Evolutionary conservation across 768 basidiomycete genomes (phyloP), one percentile per base, ranked within the genome.

Genomic region (Strobilomyces confusus): DNA sequence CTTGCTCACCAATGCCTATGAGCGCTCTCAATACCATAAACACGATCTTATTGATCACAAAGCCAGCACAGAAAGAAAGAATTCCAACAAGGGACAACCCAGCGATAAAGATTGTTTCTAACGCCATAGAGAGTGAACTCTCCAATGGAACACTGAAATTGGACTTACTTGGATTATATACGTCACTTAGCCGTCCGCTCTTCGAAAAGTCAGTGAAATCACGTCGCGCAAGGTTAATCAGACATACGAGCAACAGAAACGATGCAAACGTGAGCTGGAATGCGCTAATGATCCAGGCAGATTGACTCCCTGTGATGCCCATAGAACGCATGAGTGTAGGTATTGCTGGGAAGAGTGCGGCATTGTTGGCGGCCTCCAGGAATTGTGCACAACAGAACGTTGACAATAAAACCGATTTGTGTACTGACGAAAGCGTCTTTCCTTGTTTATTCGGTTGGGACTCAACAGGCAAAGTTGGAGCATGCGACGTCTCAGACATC

Each of bases 1-100:
- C 19, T 37, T 36, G n/a, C 65, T 49, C 42, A 75, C 79, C 72
- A 33, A 76, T 70, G 19, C 83, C 82, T 57, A 70, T 76, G 9
- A 84, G 45, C 3, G 77, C 81, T 58, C 83, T 72, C 1, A 84
- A 62, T 38, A 80, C 69, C 34, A 83, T 70, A 41, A 84, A 67
- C 0, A 68, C 70, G 48, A 81, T 73, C 58, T 79, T 75, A 60
- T 73, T 67, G 22, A 68, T 51, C 25, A 71, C 67, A 55, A 83
- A 82, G 22, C 80, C 80, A n/a, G 69, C 70, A 22, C 70, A 69
- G 14, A 82, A 56, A 11, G 76, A 73, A 22, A 79, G 64, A 33
- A 77, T 43, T 4, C 78, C 78, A 14, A 84, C 66, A 4, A 57
- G 55, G 20, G 63, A 48, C 22, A 76, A 62, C 8, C 82, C 80